Percentiles rank a stretch among this genome's conserved stretches.
These are phyloP conservation scores for Carex scoparia DNA, from an alignment of 176 grass and related monocot genomes.

Conservation along the genomic window DNA sequence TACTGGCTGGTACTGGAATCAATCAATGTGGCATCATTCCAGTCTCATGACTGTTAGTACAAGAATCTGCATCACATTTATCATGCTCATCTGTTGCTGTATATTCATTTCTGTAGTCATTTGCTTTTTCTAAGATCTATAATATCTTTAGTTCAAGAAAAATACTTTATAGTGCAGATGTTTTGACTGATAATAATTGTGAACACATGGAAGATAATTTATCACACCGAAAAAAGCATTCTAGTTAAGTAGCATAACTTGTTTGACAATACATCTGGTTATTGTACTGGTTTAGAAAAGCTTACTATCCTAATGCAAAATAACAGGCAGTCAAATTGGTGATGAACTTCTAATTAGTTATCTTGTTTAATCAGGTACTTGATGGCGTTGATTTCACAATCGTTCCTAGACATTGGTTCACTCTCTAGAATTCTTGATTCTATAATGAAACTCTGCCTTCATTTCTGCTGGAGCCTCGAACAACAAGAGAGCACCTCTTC, in stretches of 20 bases:
- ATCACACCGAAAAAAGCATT: background rate
- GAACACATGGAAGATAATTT: background rate
- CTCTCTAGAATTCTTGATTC: constrained; percentile 91
- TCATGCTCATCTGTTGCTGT: background rate
- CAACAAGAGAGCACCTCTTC: constrained; percentile 56
- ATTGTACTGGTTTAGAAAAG: background rate
- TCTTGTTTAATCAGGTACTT: constrained; percentile 55
- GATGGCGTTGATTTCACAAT: constrained; percentile 86
- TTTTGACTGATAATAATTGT: background rate
- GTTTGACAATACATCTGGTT: background rate
- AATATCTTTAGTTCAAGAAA: background rate
- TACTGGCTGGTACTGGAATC: background rate
- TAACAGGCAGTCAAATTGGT: background rate
- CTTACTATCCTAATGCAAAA: background rate
- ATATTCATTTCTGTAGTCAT: constrained; percentile 3
- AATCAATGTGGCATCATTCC: background rate
- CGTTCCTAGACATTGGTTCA: constrained; percentile 96
- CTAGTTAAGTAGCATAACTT: background rate
- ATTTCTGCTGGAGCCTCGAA: constrained; percentile 94
- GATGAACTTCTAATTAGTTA: background rate
- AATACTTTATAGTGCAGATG: background rate
- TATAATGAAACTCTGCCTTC: constrained; percentile 97
- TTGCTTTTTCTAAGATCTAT: background rate
- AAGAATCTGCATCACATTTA: background rate
- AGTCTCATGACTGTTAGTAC: background rate